Evolutionary conservation across 306 rosid species (phyloP).

Genomic region (Nissolia schottii): DNA sequence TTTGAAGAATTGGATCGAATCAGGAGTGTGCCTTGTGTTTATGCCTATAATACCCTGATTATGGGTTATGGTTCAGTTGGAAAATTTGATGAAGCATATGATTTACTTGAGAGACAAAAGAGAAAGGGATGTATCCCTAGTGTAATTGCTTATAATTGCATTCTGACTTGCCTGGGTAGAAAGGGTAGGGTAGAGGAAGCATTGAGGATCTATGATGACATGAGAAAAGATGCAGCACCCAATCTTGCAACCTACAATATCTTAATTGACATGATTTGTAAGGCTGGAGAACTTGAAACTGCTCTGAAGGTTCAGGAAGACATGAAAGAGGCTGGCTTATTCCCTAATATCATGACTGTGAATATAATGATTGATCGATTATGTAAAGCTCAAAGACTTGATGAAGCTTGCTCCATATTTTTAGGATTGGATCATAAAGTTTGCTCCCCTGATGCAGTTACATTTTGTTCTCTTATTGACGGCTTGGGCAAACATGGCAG

Average conservation of each 20-base stretch:
- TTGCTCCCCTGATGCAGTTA: conserved; percentile 61
- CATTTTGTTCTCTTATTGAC: conserved; percentile 87
- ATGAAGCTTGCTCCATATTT: conserved; percentile 84
- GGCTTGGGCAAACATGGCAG: conserved; percentile 85
- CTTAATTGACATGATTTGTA: conserved; percentile 81
- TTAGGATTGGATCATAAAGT: conserved; percentile 74
- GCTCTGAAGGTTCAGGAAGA: conserved; percentile 55
- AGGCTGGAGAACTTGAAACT: conserved; percentile 61
- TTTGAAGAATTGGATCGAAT: conserved; percentile 75
- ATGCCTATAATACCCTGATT: conserved; percentile 96
- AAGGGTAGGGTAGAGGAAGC: conserved; percentile 77
- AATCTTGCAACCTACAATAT: conserved; percentile 80
- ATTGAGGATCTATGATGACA: conserved; percentile 52
- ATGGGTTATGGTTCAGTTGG: conserved; percentile 96
- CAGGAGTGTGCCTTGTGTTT: conserved; percentile 86
- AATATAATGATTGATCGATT: conserved; percentile 91
- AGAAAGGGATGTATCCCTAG: conserved; percentile 82
- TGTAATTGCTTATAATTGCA: conserved; percentile 78
- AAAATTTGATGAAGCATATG: conserved; percentile 77
- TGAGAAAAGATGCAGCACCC: conserved; percentile 89
- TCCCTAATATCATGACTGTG: conserved; percentile 78
- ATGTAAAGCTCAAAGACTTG: conserved; percentile 79
- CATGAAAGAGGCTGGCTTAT: conserved; percentile 84
- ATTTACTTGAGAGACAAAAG: conserved; percentile 88
- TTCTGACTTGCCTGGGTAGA: conserved; percentile 81